A percentile compares a stretch with the other conserved stretches of the same genome.
Evolutionary conservation across 192 early-diverging fungal species (phyloP).

Genomic region (Phycomyces nitens): DNA sequence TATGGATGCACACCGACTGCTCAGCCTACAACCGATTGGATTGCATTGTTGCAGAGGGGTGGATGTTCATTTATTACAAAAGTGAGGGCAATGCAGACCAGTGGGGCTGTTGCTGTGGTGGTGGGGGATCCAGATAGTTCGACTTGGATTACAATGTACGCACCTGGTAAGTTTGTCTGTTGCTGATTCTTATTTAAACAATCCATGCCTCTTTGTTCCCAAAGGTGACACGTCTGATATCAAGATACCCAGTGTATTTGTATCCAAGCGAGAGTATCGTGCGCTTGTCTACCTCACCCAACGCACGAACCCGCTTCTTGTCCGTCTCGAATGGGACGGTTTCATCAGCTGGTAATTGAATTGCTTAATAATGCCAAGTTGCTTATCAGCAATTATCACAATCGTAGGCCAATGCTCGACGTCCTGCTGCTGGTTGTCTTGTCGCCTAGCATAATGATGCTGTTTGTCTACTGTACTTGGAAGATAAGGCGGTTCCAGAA

Average conservation of each 20-base stretch:
- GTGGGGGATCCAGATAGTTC: constrained; percentile 80
- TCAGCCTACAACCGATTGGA: constrained; percentile 55
- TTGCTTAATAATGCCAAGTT: not conserved
- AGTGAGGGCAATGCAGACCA: constrained; percentile 84
- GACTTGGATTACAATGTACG: constrained; percentile 87
- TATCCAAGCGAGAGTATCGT: constrained; percentile 67
- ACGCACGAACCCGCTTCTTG: constrained; percentile 22
- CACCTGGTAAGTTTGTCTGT: constrained; percentile 39
- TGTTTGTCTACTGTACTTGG: constrained; percentile 71
- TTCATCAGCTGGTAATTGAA: constrained; percentile 34
- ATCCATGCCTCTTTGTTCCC: constrained; percentile 17
- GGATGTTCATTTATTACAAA: constrained; percentile 88
- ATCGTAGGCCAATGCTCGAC: constrained; percentile 62
- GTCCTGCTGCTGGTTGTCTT: constrained; percentile 76
- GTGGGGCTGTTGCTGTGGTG: constrained; percentile 80
- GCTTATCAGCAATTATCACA: not conserved
- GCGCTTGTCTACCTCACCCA: constrained; percentile 43
- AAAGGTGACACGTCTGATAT: constrained; percentile 83
- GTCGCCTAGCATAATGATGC: constrained; percentile 71
- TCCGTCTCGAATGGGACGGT: constrained; percentile 37
- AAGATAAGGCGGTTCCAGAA: constrained; percentile 63
- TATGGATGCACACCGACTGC: constrained; percentile 54
- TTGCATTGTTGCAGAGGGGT: constrained; percentile 87
- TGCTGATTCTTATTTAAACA: not conserved
- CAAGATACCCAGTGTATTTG: constrained; percentile 82